phyloP scores from a whole-genome alignment of 306 rosid species.

The Hylodesmum podocarpum region DNA sequence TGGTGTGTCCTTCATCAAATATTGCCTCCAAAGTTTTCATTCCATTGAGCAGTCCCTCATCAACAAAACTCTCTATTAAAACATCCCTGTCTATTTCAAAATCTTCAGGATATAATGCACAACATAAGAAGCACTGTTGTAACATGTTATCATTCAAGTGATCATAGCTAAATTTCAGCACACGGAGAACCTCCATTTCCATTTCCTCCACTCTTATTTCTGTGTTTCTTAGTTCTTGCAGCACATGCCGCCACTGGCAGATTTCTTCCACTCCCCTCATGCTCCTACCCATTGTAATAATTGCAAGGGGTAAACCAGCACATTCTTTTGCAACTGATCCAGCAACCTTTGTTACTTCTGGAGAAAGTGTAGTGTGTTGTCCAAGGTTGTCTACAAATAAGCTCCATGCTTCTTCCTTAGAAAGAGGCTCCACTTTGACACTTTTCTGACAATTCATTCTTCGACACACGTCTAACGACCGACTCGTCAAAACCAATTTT shows the following conservation, averaged over 20 bases:
- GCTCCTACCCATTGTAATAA: neutral
- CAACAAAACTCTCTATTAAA: slow-evolving; percentile 27
- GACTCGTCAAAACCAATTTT: neutral
- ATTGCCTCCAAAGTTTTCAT: slow-evolving; percentile 24
- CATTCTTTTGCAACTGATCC: neutral
- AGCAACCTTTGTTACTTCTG: neutral
- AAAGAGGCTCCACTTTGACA: slow-evolving; percentile 7
- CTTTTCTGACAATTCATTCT: neutral
- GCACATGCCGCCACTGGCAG: slow-evolving; percentile 15
- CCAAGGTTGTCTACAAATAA: neutral
- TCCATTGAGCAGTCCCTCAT: slow-evolving; percentile 30
- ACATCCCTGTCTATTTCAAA: slow-evolving; percentile 19
- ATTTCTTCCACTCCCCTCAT: slow-evolving; percentile 24
- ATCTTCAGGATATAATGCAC: slow-evolving; percentile 36
- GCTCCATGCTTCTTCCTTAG: slow-evolving; percentile 1
- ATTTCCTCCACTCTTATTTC: slow-evolving; percentile 12
- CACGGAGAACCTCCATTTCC: slow-evolving; percentile 27
- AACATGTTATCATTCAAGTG: neutral
- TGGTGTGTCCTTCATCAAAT: slow-evolving; percentile 27
- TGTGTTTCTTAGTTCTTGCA: slow-evolving; percentile 20
- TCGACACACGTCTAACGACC: neutral
- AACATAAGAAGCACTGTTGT: neutral
- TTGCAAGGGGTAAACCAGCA: slow-evolving; percentile 2
- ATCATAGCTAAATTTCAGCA: slow-evolving; percentile 3
- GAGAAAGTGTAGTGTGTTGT: neutral